These are phyloP conservation scores for Plasmopara muralis DNA, from an alignment of 352 stramenopile species.

Conservation along the genomic window DNA sequence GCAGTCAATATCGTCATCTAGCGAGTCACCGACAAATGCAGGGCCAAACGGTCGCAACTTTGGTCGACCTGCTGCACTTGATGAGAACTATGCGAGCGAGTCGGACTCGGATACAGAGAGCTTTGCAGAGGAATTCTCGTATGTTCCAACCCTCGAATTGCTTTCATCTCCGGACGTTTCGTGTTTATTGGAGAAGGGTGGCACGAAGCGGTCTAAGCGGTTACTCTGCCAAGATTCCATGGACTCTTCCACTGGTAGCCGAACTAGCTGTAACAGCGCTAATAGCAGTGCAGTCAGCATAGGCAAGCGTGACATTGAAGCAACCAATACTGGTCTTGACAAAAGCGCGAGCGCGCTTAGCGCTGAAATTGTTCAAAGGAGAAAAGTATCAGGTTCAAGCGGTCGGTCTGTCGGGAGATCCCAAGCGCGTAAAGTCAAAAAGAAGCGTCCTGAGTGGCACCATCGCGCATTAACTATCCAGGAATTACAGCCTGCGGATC, in stretches of 20 bases:
- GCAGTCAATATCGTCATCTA: conserved; percentile 35
- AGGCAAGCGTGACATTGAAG: conserved; percentile 22
- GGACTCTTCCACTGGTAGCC: conserved; percentile 20
- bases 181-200: conserved; percentile 12
- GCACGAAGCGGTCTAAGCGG: conserved; percentile 16
- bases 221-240: conserved; percentile 22
- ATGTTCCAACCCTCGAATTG: conserved; percentile 35
- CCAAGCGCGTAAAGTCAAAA: conserved; percentile 26
- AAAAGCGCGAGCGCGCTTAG: conserved; percentile 15
- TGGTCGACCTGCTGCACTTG: conserved; percentile 24
- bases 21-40: conserved; percentile 36
- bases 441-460: conserved; percentile 32
- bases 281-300: conserved; percentile 27
- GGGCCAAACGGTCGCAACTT: conserved; percentile 29
- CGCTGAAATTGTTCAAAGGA: conserved; percentile 19
- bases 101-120: conserved; percentile 34
- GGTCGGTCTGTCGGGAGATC: conserved; percentile 12
- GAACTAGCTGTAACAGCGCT: conserved; percentile 19
- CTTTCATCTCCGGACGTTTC: conserved; percentile 29
- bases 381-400: conserved; percentile 13
- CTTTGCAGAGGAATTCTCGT: conserved; percentile 41
- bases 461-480: conserved; percentile 35
- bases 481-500: conserved; percentile 27
- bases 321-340: conserved; percentile 11
- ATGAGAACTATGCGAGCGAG: conserved; percentile 42